Base-by-base conservation (phyloP, 1,284 basidiomycete genomes). In the Trichosporon inkin region DNA sequence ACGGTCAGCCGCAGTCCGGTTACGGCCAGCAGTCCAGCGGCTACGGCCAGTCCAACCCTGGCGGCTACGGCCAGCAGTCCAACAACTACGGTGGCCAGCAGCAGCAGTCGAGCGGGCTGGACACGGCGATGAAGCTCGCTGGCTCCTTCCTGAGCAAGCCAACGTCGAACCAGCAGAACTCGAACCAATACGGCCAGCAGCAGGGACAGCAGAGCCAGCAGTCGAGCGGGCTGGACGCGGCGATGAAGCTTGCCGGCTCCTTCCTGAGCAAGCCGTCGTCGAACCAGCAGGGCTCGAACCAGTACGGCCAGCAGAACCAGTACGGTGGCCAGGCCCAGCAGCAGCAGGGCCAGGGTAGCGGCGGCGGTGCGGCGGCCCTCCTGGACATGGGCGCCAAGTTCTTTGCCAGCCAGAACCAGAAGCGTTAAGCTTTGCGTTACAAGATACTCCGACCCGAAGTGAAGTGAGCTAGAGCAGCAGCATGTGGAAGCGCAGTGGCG, bases 351-450 rank as follows among this genome's bases (percentile, higher is more conserved):
- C 24, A 32, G n/a, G 37, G 24, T 13, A 39, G 56, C 28, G 56
- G 56, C 24, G 37, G 55, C n/a, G 55, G 40, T 10, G 47, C 49
- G 7, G 56, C 56, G 3, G 56, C 49, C 7, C 37, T 57, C 10
- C 28, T 49, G 44, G 16, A 49, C 44, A 49, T 49, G 44, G 44
- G 44, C 13, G 44, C 44, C 22, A 49, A 49, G 44, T 49, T 49
- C 24, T 49, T 49, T 6, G 24, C 14, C 5, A 24, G 44, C 6
- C 44, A 49, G 44, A 47, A 47, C 20, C 44, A 49, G 28, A 32
- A 32, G 28, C 28, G 28, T 32, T 32, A 32, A 32, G 28, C 28
- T 32, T 32, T 32, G 8, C 28, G 28, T 32, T 32, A 8, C 28
- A 32, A 32, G 28, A 5, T 32, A 5, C 28, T 32, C 28, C 28